phyloP scores from a whole-genome alignment of 768 basidiomycete species.

The Sarcodon aspratus region DNA sequence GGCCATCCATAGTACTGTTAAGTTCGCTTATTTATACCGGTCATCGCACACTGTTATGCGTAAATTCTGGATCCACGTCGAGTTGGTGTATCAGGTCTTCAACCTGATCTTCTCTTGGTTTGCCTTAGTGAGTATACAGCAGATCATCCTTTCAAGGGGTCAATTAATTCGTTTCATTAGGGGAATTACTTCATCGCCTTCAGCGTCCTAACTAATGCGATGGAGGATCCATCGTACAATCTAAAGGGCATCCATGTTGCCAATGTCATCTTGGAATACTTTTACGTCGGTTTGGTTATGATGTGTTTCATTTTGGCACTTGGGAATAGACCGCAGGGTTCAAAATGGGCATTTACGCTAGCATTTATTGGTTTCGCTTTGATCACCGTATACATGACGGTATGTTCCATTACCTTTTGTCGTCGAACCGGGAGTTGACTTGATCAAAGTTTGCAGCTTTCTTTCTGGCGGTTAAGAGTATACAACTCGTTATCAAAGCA shows the following conservation, averaged over 20 bases:
- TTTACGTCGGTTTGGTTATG: conserved; percentile 80
- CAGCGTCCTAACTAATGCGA: conserved; percentile 57
- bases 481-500: conserved; percentile 42
- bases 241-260: conserved; percentile 54
- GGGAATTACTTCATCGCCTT: conserved; percentile 93
- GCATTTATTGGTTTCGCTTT: conserved; percentile 83
- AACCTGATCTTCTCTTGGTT: conserved; percentile 94
- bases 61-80: conserved; percentile 93
- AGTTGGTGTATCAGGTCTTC: conserved; percentile 84
- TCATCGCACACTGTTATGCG: conserved; percentile 71
- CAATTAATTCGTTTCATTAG: conserved; percentile 13
- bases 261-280: conserved; percentile 75
- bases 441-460: conserved; percentile 54
- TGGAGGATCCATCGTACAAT: conserved; percentile 54
- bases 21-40: conserved; percentile 94
- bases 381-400: conserved; percentile 96
- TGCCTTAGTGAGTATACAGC: conserved; percentile 40
- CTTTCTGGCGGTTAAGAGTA: conserved; percentile 74
- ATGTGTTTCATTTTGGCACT: conserved; percentile 81
- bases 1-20: conserved; percentile 80
- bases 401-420: conserved; percentile 19
- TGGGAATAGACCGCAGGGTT: conserved; percentile 88
- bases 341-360: conserved; percentile 76
- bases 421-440: conserved; percentile 3
- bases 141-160: not conserved